Evolutionary conservation across 768 basidiomycete genomes (phyloP).

Genomic region (Leucocoprinus birnbaumii): DNA sequence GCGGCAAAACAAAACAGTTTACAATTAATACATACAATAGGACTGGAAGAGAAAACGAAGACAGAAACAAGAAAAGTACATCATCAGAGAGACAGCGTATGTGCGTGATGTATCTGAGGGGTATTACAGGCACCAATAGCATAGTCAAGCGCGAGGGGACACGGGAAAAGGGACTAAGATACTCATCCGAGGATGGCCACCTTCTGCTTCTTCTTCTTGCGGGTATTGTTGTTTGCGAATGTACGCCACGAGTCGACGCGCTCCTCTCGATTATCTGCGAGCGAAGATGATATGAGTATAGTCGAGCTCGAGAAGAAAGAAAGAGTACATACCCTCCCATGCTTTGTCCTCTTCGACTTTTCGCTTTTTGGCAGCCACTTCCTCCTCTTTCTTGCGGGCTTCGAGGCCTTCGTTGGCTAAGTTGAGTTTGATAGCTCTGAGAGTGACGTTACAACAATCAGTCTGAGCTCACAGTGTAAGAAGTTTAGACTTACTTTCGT

Average conservation of each 20-base stretch:
- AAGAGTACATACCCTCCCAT: conserved; percentile 73
- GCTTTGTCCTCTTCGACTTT: conserved; percentile 85
- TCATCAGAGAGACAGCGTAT: conserved; percentile 2
- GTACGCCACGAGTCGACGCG: conserved; percentile 84
- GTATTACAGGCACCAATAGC: conserved; percentile 7
- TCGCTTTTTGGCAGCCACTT: conserved; percentile 70
- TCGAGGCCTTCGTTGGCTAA: conserved; percentile 90
- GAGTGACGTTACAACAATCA: conserved; percentile 5
- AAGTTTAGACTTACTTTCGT: conserved; percentile 58
- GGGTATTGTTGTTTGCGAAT: conserved; percentile 58
- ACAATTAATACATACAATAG: conserved; percentile 13
- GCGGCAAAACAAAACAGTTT: conserved; percentile 8
- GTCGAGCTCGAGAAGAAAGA: background rate
- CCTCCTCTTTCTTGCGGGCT: conserved; percentile 91
- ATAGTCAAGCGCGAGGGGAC: conserved; percentile 3
- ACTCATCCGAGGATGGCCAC: conserved; percentile 59
- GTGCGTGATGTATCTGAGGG: conserved; percentile 2
- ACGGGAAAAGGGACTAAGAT: conserved; percentile 10
- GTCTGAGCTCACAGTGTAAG: background rate
- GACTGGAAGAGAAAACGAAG: background rate
- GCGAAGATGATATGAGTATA: background rate
- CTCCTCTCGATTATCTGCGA: conserved; percentile 67
- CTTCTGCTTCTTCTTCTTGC: conserved; percentile 86
- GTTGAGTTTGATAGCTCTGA: conserved; percentile 85
- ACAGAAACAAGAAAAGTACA: conserved; percentile 1